Evolutionary conservation across 139 green algal species (phyloP).

Genomic region (Chlorella sorokiniana): DNA sequence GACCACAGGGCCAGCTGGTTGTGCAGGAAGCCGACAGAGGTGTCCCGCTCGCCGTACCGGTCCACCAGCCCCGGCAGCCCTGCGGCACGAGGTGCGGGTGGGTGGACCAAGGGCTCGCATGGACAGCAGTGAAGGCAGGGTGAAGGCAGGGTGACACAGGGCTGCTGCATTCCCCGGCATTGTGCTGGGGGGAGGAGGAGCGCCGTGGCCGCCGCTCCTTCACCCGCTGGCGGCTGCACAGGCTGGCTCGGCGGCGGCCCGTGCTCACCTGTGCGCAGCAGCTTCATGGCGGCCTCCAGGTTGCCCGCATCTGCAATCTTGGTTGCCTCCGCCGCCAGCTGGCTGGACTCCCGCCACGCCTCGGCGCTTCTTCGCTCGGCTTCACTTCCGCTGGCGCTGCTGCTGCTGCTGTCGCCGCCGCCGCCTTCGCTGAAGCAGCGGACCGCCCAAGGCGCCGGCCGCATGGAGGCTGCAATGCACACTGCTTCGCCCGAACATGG

Average conservation of each 20-base stretch:
- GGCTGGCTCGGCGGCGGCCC: background rate
- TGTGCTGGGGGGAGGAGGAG: background rate
- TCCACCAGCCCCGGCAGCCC: background rate
- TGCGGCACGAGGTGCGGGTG: background rate
- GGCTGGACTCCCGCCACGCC: background rate
- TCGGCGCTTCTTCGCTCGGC: background rate
- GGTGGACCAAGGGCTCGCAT: background rate
- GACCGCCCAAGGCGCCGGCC: background rate
- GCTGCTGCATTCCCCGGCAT: background rate
- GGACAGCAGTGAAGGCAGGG: background rate
- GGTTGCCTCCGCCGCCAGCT: background rate
- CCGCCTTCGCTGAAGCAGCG: background rate
- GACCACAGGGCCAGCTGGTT: conserved; percentile 21
- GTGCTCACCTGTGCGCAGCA: background rate
- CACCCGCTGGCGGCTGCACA: background rate
- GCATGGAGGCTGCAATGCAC: background rate
- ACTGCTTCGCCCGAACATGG: background rate
- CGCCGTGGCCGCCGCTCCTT: background rate
- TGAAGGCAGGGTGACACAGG: background rate
- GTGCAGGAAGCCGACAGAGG: background rate
- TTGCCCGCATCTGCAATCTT: background rate
- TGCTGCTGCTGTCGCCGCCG: background rate
- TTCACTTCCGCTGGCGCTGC: background rate
- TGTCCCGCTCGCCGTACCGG: background rate
- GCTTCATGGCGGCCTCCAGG: background rate